A percentile compares a stretch with the other conserved stretches of the same genome.
phyloP scores from a whole-genome alignment of 1,139 yeast genomes.

The Tardiomyces blankii region DNA sequence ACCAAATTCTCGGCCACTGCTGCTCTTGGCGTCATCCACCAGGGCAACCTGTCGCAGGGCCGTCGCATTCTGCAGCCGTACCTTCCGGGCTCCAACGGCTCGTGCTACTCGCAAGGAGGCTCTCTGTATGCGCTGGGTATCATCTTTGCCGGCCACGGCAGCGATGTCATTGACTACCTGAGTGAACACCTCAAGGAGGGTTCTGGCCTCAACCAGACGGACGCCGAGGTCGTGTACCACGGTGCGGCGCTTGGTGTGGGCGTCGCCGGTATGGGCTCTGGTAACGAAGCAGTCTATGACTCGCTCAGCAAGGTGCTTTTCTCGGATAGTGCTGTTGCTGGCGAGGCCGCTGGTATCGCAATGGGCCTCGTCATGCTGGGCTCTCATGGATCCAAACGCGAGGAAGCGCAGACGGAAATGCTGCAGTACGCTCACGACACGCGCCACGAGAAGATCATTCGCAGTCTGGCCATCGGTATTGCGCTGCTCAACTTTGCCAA shows the following conservation, averaged over 20 bases:
- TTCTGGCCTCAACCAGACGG: slow-evolving; percentile 40
- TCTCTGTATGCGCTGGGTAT: slow-evolving; percentile 88
- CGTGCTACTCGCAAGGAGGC: slow-evolving; percentile 92
- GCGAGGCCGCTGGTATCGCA: slow-evolving; percentile 94
- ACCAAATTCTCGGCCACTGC: slow-evolving; percentile 97
- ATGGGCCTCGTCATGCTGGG: slow-evolving; percentile 97
- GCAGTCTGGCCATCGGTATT: slow-evolving; percentile 84
- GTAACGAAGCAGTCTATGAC: slow-evolving; percentile 63
- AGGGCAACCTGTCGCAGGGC: slow-evolving; percentile 90
- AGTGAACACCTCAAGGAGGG: slow-evolving; percentile 63
- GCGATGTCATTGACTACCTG: slow-evolving; percentile 73
- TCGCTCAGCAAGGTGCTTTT: slow-evolving; percentile 76
- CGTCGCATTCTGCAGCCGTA: slow-evolving; percentile 81
- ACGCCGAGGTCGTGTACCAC: slow-evolving; percentile 78
- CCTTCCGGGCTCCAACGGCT: slow-evolving; percentile 59
- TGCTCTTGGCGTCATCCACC: slow-evolving; percentile 94
- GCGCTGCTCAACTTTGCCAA: slow-evolving; percentile 80
- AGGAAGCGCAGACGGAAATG: slow-evolving; percentile 69
- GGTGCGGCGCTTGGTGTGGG: slow-evolving; percentile 97
- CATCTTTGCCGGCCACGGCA: slow-evolving; percentile 93
- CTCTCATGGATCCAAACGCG: slow-evolving; percentile 45
- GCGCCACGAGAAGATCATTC: slow-evolving; percentile 87
- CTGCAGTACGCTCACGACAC: slow-evolving; percentile 89
- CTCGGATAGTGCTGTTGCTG: slow-evolving; percentile 87
- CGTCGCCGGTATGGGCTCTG: slow-evolving; percentile 94